Base-by-base conservation (phyloP, 164 flowering plant species). In the Vitis riparia region DNA sequence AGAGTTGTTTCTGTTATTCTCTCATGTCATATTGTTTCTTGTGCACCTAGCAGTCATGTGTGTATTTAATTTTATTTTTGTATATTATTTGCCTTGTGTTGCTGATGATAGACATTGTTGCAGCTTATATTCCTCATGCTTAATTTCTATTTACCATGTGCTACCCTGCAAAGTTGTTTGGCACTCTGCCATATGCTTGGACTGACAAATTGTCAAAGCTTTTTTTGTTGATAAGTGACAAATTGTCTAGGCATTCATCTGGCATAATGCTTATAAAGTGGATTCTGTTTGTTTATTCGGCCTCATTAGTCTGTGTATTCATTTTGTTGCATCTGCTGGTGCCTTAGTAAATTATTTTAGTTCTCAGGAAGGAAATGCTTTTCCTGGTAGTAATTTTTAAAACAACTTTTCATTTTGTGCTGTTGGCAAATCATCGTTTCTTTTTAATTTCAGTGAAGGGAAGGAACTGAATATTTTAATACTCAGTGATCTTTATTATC, bases 401-500 rank as follows among this genome's bases (percentile, higher is more conserved):
- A 37, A 37, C 44, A 37, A 13, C 50, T 64, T 50, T 30, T 59
- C 48, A 56, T 59, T 29, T 56, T 52, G n/a, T 56, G 14, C 1
- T 73, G 23, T 27, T 67, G 56, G 59, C 9, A 6, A 67, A 11
- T 47, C 29, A 59, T 8, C 27, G 57, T 29, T 51, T 63, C 71
- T 56, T 69, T 65, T 44, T 74, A 73, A 75, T 75, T 77, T 37
- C 81, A 92, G 99, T 78, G 84, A 76, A 72, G 92, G 88, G 32
- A 83, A 86, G 66, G 90, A 91, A 9, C 57, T 84, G 60, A 75
- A 73, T 29, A 62, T 60, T 74, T 81, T 93, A 65, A 80, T 95
- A 51, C 83, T 95, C 62, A 88, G 79, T 76, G 98, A 95, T 73
- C 89, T 95, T 2, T 93, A 83, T 72, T 90, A 86, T 83, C 98